Percentiles rank a stretch among this genome's conserved stretches.
phyloP scores from a whole-genome alignment of 108 stramenopile species.

The Chaetoceros muelleri region DNA sequence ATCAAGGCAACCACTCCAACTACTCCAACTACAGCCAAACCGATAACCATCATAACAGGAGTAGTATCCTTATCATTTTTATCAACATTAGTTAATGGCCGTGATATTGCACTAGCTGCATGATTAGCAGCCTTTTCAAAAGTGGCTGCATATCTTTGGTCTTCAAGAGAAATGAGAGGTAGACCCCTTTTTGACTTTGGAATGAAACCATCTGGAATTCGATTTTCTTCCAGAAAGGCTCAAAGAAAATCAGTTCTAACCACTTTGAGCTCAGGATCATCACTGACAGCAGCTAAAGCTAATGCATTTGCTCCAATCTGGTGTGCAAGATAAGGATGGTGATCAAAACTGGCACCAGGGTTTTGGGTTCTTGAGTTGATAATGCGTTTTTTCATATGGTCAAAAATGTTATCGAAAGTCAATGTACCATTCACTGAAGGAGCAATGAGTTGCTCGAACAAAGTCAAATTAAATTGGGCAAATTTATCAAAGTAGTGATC shows the following conservation, averaged over 20 bases:
- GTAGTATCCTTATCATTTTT: too few relatives aligned
- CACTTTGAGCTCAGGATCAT: neutral
- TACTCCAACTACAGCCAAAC: too few relatives aligned
- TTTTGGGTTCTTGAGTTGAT: constrained; percentile 1
- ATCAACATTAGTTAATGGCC: too few relatives aligned
- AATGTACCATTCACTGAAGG: neutral
- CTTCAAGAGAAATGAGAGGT: constrained; percentile 11
- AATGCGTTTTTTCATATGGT: constrained; percentile 3
- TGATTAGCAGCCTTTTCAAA: too few relatives aligned
- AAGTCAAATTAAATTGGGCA: neutral
- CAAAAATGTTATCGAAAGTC: constrained; percentile 1
- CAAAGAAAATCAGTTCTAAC: constrained; percentile 3
- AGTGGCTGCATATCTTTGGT: constrained; percentile 22
- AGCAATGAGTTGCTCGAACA: constrained; percentile 1
- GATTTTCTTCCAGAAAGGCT: constrained; percentile 3
- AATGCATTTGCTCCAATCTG: constrained; percentile 6
- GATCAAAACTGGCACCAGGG: constrained; percentile 5
- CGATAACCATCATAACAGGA: too few relatives aligned
- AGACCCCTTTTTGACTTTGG: neutral
- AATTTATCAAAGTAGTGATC: constrained; percentile 7
- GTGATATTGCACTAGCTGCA: too few relatives aligned
- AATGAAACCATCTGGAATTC: constrained; percentile 5
- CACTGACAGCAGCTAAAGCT: constrained; percentile 1
- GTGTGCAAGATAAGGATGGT: neutral
- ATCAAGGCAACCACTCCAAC: too few relatives aligned